phyloP scores from a whole-genome alignment of 495 filamentous ascomycete species.

The Amphirosellinia nigrospora region DNA sequence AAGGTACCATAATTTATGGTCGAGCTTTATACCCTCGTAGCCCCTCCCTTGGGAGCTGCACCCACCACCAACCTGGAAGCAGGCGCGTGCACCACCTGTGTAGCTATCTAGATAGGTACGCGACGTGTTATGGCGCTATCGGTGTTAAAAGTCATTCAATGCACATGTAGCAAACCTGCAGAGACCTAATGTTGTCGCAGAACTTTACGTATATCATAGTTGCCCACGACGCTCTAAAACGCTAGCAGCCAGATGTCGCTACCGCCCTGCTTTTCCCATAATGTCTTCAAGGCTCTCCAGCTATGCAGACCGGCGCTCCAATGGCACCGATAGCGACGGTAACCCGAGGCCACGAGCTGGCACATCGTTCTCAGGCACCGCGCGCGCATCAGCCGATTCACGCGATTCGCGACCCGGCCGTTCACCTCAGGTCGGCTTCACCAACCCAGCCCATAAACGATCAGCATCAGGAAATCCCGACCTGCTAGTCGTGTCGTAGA shows the following conservation, averaged over 20 bases:
- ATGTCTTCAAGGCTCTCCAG: conserved; percentile 48
- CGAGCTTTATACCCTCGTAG: background rate
- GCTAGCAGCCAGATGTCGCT: conserved; percentile 34
- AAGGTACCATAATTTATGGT: background rate
- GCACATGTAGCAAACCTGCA: background rate
- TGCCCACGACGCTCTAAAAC: conserved; percentile 25
- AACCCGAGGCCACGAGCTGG: conserved; percentile 46
- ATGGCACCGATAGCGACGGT: conserved; percentile 44
- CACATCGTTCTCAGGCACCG: conserved; percentile 34
- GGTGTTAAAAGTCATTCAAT: conserved; percentile 2
- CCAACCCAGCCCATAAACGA: conserved; percentile 49
- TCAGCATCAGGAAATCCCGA: conserved; percentile 51
- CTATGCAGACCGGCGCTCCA: conserved; percentile 50
- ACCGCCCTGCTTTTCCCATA: conserved; percentile 25
- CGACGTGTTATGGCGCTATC: conserved; percentile 23
- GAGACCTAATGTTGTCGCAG: background rate
- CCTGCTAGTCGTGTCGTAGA: conserved; percentile 48
- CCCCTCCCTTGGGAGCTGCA: background rate
- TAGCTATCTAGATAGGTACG: background rate
- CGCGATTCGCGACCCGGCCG: conserved; percentile 36
- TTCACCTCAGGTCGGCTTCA: conserved; percentile 35
- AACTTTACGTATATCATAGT: conserved; percentile 9
- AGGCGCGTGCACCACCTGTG: background rate
- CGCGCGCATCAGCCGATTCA: conserved; percentile 29
- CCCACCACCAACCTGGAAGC: background rate